Base-by-base conservation (phyloP, 1,139 yeast species). In the Nematodospora anomalae region DNA sequence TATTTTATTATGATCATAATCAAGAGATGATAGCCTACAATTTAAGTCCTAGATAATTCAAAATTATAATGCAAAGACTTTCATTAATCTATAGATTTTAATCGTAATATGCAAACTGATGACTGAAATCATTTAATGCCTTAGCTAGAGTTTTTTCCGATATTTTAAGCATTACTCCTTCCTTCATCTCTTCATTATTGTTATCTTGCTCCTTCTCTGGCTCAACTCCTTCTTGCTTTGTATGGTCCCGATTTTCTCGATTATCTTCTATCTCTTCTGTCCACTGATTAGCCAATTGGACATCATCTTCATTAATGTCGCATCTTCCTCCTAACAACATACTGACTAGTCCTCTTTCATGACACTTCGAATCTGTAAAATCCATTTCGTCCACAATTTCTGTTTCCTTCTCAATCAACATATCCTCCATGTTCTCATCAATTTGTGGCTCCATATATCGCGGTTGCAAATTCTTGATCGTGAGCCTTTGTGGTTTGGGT, bases 281-380 rank as follows among this genome's bases (percentile, higher is more conserved):
- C 38, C 38, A 29, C 13, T 14, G 9, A 9, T 26, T 23, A 9
- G 38, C 44, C 28, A 39, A 33, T 10, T 21, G n/a, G 20, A 10
- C 34, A 20, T 42, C 39, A 16, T 34, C 32, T 13, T 37, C 38
- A 16, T 34, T 28, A 6, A 29, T 22, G 10, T 26, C 36, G 2
- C 24, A 21, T 13, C 27, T 30, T 6, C 28, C 32, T 11, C 28
- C 40, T 43, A 39, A 26, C 9, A 51, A 34, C 33, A 39, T 34
- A 9, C 26, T 28, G 30, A 41, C 40, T 23, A 55, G 37, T 6
- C 53, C 56, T 16, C 53, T 39, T 27, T 56, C 59, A 34, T 56
- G 40, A 31, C 44, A 39, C 16, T 39, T 35, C 20, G 56, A 53
- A 10, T 49, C 49, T 14, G 30, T 30, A 6, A 15, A 25, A 33